Conservation (phyloP, 164 flowering plant species). For the Magnolia sinica region DNA sequence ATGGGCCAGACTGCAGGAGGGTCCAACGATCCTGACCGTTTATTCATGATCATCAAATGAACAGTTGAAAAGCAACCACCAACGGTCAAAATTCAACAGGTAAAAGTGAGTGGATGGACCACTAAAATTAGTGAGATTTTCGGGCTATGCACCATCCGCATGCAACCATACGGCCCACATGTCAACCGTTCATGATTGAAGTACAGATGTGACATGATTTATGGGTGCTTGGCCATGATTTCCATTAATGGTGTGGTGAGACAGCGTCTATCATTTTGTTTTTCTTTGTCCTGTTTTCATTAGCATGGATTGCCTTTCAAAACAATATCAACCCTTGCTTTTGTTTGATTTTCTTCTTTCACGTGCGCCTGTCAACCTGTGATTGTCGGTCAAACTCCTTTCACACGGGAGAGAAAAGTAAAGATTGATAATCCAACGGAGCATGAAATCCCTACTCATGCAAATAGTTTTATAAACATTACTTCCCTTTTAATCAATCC, state of each 20-base stretch:
- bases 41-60: too few species aligned
- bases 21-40: too few species aligned
- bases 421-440: background rate
- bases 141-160: background rate
- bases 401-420: background rate
- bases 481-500: too few species aligned
- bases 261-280: background rate
- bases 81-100: background rate
- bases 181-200: background rate
- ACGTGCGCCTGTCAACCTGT: slow-evolving; percentile 13
- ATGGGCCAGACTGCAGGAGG: too few species aligned
- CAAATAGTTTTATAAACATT: too few species aligned
- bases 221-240: background rate
- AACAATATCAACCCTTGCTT: background rate
- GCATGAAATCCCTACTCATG: background rate
- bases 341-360: background rate
- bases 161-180: background rate
- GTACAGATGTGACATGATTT: background rate
- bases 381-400: slow-evolving; percentile 52
- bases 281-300: background rate
- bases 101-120: background rate
- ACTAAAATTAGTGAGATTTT: background rate
- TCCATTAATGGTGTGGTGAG: background rate
- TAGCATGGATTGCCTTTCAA: background rate
- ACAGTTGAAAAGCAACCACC: too few species aligned